These are phyloP conservation scores for Colletotrichum musae DNA, from an alignment of 2,329 filamentous ascomycete genomes.

Conservation along the genomic window DNA sequence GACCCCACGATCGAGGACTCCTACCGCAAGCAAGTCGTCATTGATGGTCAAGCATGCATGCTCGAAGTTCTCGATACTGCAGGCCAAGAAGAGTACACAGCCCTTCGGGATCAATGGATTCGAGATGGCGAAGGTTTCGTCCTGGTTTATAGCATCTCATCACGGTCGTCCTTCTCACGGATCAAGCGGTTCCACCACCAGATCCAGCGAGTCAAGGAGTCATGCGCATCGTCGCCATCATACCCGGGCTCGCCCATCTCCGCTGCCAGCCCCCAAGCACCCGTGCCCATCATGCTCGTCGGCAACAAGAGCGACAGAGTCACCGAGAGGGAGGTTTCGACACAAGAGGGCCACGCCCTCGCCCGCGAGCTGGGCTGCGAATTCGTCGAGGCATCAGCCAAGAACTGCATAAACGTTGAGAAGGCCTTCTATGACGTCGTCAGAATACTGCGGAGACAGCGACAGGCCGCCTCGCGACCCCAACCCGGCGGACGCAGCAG, in stretches of 20 bases:
- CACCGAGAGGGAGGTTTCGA: constrained; percentile 95
- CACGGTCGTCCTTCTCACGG: constrained; percentile 92
- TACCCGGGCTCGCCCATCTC: constrained; percentile 83
- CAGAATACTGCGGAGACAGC: constrained; percentile 86
- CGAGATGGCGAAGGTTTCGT: constrained; percentile 98
- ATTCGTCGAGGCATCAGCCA: constrained; percentile 96
- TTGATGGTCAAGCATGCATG: constrained; percentile 96
- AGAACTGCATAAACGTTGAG: constrained; percentile 98
- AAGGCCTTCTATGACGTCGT: constrained; percentile 99
- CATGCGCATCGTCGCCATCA: constrained; percentile 80
- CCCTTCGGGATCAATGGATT: constrained; percentile 97
- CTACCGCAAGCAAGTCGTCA: constrained; percentile 91
- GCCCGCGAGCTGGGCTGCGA: constrained; percentile 95
- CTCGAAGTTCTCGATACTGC: constrained; percentile 97
- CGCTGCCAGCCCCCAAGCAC: constrained; percentile 70
- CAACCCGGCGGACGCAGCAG: constrained; percentile 41
- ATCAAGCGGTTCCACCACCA: constrained; percentile 97
- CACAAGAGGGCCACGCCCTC: constrained; percentile 93
- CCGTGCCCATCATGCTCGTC: constrained; percentile 90
- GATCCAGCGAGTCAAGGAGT: constrained; percentile 97
- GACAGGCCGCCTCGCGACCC: constrained; percentile 69
- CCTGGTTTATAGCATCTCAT: constrained; percentile 98
- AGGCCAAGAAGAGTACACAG: constrained; percentile 98
- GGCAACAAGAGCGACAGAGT: constrained; percentile 92
- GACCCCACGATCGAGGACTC: constrained; percentile 92